Percentiles rank a stretch among this genome's conserved stretches.
Evolutionary conservation across 306 rosid genomes (phyloP).

Genomic region (Cyamopsis tetragonoloba): DNA sequence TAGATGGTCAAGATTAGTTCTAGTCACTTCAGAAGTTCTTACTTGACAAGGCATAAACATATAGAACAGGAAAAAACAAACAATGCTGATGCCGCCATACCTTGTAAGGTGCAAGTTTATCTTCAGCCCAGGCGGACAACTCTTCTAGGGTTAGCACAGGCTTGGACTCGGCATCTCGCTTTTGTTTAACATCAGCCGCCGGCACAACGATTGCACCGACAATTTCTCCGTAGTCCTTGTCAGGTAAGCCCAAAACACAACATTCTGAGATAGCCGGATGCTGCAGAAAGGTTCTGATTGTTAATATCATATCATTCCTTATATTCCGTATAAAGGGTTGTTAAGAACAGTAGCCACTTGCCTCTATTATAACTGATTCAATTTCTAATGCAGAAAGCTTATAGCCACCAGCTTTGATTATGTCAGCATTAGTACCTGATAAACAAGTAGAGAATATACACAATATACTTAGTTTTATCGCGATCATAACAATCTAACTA

Average conservation of each 20-base stretch:
- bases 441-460: conserved; percentile 10
- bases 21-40: not conserved
- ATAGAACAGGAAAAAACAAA: not conserved
- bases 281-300: conserved; percentile 43
- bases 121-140: conserved; percentile 70
- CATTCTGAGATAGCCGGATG: conserved; percentile 77
- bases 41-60: not conserved
- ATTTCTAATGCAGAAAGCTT: conserved; percentile 90
- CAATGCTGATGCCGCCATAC: conserved; percentile 34
- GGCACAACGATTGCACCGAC: conserved; percentile 75
- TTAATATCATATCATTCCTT: not conserved
- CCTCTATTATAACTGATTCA: conserved; percentile 84
- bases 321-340: not conserved
- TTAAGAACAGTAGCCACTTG: conserved; percentile 24
- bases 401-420: conserved; percentile 94
- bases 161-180: conserved; percentile 46
- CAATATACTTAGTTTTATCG: not conserved
- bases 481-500: conserved; percentile 13
- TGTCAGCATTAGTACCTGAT: conserved; percentile 84
- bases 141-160: conserved; percentile 62
- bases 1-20: not conserved
- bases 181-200: conserved; percentile 36
- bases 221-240: conserved; percentile 79
- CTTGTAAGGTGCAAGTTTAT: conserved; percentile 94
- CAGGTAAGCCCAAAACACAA: conserved; percentile 84